Evolutionary conservation across 805 yeast genomes (phyloP).

Genomic region (Saccharomyces mikatae): DNA sequence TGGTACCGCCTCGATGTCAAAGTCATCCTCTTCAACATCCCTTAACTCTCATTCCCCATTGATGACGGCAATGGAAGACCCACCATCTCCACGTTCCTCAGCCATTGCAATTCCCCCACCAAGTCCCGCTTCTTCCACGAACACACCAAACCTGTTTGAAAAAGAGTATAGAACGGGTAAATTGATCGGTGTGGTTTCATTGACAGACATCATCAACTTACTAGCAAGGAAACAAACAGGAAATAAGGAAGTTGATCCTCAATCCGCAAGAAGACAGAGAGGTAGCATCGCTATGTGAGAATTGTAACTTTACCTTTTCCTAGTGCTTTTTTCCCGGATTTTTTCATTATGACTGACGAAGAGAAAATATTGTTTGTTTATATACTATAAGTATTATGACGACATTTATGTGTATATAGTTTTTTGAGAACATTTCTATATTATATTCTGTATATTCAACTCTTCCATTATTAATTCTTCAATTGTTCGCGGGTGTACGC

Average conservation of each 20-base stretch:
- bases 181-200: constrained; percentile 81
- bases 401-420: constrained; percentile 1
- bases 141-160: constrained; percentile 29
- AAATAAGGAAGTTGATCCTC: constrained; percentile 79
- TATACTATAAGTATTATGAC: not conserved
- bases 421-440: not conserved
- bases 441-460: not conserved
- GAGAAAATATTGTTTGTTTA: not conserved
- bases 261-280: constrained; percentile 79
- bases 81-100: constrained; percentile 11
- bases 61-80: constrained; percentile 20
- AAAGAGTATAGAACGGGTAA: constrained; percentile 61
- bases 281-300: constrained; percentile 37
- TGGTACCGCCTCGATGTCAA: constrained; percentile 3
- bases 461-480: not conserved
- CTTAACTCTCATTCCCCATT: constrained; percentile 15
- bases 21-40: constrained; percentile 1
- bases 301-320: not conserved
- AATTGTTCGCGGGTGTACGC: not conserved
- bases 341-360: not conserved
- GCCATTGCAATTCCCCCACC: constrained; percentile 7
- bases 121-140: constrained; percentile 12
- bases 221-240: constrained; percentile 53
- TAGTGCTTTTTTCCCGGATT: constrained; percentile 9
- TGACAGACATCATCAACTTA: constrained; percentile 81